Percentiles rank a stretch among this genome's conserved stretches.
Conservation (phyloP, 202 grass and related monocot species). For the Miscanthus sacchariflorus region DNA sequence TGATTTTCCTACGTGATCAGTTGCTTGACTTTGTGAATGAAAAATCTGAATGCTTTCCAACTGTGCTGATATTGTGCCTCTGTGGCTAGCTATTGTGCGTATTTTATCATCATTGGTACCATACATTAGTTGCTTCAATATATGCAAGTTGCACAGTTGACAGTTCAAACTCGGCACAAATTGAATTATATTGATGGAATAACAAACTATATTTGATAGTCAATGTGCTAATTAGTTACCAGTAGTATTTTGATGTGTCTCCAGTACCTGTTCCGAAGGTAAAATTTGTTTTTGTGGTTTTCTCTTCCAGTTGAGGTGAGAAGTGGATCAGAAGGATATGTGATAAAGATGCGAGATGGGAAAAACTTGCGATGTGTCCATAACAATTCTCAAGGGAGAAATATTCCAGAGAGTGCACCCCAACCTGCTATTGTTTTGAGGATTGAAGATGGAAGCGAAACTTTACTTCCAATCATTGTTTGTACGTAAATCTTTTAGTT, state of each 20-base stretch:
- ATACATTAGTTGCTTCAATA: not conserved
- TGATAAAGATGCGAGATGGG: slow-evolving; percentile 97
- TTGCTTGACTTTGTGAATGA: not conserved
- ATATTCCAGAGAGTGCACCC: slow-evolving; percentile 77
- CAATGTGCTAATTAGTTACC: slow-evolving; percentile 10
- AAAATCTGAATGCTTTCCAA: not conserved
- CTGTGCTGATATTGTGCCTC: not conserved
- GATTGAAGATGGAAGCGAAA: slow-evolving; percentile 94
- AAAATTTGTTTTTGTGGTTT: slow-evolving; percentile 22
- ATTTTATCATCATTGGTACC: not conserved
- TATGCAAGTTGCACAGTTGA: not conserved
- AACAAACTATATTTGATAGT: not conserved
- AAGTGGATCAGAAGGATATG: slow-evolving; percentile 83
- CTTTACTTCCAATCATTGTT: slow-evolving; percentile 96
- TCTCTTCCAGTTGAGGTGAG: slow-evolving; percentile 72
- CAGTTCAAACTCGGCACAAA: not conserved
- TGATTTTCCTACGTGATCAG: slow-evolving; percentile 5
- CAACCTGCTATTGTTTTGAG: slow-evolving; percentile 94
- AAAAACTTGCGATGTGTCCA: slow-evolving; percentile 79
- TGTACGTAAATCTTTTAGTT: slow-evolving; percentile 70
- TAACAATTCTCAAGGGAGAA: slow-evolving; percentile 79
- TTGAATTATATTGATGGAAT: slow-evolving; percentile 13
- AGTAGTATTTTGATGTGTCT: not conserved
- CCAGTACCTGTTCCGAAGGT: not conserved
- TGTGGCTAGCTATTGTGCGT: not conserved